Evolutionary conservation across 2,329 filamentous ascomycete genomes (phyloP).

Genomic region (Sporothrix schenckii): DNA sequence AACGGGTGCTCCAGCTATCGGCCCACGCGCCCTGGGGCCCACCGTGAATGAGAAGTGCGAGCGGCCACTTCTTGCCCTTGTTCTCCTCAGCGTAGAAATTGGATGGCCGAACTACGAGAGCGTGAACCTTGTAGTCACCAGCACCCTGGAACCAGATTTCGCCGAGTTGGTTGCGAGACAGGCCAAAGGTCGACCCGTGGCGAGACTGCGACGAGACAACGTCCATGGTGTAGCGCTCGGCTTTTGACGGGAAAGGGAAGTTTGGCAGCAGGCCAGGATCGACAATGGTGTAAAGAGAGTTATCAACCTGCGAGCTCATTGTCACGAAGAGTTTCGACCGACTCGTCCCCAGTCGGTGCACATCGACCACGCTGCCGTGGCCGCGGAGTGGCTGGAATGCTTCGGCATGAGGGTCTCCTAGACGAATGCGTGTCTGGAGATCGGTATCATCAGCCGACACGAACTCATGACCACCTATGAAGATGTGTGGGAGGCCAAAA

Average conservation of each 20-base stretch:
- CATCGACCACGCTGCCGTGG: conserved; percentile 58
- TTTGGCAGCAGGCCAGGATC: conserved; percentile 44
- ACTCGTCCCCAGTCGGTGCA: conserved; percentile 49
- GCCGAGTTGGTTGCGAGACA: conserved; percentile 64
- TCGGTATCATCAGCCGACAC: conserved; percentile 21
- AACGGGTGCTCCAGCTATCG: conserved; percentile 77
- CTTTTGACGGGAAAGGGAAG: not conserved
- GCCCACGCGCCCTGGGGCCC: conserved; percentile 78
- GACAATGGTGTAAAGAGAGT: conserved; percentile 67
- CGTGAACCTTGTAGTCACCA: conserved; percentile 67
- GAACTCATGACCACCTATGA: conserved; percentile 47
- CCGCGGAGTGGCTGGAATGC: conserved; percentile 31
- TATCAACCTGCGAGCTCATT: conserved; percentile 71
- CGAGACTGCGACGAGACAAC: conserved; percentile 67
- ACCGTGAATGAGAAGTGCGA: conserved; percentile 80
- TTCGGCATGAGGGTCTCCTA: not conserved
- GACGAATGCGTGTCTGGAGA: not conserved
- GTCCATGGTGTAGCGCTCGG: conserved; percentile 39
- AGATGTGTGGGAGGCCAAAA: conserved; percentile 49
- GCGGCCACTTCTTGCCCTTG: conserved; percentile 63
- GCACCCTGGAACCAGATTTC: conserved; percentile 72
- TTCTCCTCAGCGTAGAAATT: conserved; percentile 65
- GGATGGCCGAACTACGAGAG: conserved; percentile 68
- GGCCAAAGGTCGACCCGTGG: conserved; percentile 66
- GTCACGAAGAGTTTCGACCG: conserved; percentile 61